Percentiles rank a stretch among this genome's conserved stretches.
phyloP scores from a whole-genome alignment of 371 early-diverging fungal genomes.

The Mucor piriformis region DNA sequence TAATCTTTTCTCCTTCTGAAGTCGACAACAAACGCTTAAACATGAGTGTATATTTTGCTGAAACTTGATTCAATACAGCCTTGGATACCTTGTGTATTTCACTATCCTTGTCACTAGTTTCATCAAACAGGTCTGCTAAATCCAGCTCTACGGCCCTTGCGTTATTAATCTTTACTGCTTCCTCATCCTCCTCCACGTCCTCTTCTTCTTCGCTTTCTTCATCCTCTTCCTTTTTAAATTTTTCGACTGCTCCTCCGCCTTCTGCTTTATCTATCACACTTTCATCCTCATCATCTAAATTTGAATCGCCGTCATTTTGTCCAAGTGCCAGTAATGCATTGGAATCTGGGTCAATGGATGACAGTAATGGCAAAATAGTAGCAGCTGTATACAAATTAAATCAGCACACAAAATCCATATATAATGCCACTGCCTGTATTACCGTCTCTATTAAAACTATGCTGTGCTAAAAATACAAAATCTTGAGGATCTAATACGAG shows the following conservation, averaged over 20 bases:
- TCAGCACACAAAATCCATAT: neutral
- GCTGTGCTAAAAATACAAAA: slow-evolving; percentile 47
- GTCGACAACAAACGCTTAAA: slow-evolving; percentile 17
- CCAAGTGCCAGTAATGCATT: slow-evolving; percentile 25
- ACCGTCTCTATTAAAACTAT: slow-evolving; percentile 30
- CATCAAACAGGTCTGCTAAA: slow-evolving; percentile 8
- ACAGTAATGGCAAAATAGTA: slow-evolving; percentile 17
- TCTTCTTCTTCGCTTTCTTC: slow-evolving; percentile 17
- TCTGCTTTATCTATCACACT: neutral
- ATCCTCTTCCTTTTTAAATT: slow-evolving; percentile 7
- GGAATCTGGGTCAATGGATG: slow-evolving; percentile 13
- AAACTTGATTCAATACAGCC: slow-evolving; percentile 6
- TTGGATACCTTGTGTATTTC: slow-evolving; percentile 8
- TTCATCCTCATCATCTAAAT: slow-evolving; percentile 3
- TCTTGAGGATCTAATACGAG: slow-evolving; percentile 53
- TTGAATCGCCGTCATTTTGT: slow-evolving; percentile 6
- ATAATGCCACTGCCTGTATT: slow-evolving; percentile 9
- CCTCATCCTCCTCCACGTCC: slow-evolving; percentile 9
- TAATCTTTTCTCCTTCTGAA: slow-evolving; percentile 25
- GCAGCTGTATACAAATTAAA: slow-evolving; percentile 1
- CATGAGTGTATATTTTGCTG: slow-evolving; percentile 18
- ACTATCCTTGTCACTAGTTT: neutral
- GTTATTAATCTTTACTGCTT: slow-evolving; percentile 9
- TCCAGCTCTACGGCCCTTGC: slow-evolving; percentile 12
- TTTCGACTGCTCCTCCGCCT: slow-evolving; percentile 3